Base-by-base conservation (phyloP, 768 basidiomycete species). In the Termitomyces sp. region DNA sequence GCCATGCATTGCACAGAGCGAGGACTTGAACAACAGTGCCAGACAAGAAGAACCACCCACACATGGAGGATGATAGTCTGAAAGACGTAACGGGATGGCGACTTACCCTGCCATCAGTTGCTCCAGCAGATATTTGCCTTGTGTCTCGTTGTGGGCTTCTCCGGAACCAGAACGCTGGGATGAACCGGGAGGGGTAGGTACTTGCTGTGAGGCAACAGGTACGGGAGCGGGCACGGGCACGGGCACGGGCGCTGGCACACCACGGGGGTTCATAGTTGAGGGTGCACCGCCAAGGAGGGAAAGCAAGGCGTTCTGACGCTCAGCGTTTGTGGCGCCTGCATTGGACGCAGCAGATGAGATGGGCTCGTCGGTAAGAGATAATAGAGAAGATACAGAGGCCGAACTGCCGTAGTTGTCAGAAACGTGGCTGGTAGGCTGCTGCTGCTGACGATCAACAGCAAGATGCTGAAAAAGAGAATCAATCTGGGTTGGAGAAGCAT, bases 51-150 rank as follows among this genome's bases (percentile, higher is more conserved):
- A 54, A 12, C 49, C 43, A 35, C 44, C 27, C 45, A 49, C 48
- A 51, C 27, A 31, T 14, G 23, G 29, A 49, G 37, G 16, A 35
- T 27, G 9, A 35, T 42, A 53, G 5, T 37, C 2, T 40, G 9
- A 52, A 17, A 48, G 41, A 62, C 57, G 57, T 61, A 56, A 29
- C 54, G 4, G 21, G 19, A 34, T 40, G 7, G 10, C 58, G 16
- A 77, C 87, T 73, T 68, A 92, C 90, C 88, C 86, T 56, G 84
- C 77, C 85, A 93, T 89, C 58, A 93, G 75, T 67, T 91, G 88
- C 62, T 93, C 90, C 59, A 93, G 72, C 62, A 92, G 69, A 59
- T 85, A 76, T 73, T 91, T 90, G 56, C 86, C 85, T 67, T 89
- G 87, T 0, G 82, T 71, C 59, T 90, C 87, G 63, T 79, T 83